Percentiles rank a stretch among this genome's conserved stretches.
These are phyloP conservation scores for Rubia tinctorum DNA, from an alignment of 305 asterid species.

Conservation along the genomic window DNA sequence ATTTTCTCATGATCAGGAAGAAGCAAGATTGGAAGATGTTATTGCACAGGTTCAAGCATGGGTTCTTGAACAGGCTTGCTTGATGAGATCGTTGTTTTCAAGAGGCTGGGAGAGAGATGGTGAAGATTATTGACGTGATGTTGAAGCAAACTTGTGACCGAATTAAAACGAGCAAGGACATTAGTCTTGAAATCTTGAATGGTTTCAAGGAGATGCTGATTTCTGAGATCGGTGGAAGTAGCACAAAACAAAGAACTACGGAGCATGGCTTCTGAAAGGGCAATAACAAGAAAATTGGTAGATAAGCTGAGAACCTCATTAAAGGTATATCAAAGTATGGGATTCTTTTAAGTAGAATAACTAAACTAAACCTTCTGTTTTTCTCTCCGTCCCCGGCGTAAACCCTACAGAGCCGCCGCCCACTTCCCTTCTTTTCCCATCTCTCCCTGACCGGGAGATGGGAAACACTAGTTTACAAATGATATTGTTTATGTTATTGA, in stretches of 20 bases:
- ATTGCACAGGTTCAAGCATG: slow-evolving; percentile 14
- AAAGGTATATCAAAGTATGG: slow-evolving; percentile 12
- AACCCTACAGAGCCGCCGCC: too few relatives aligned
- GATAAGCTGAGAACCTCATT: slow-evolving; percentile 7
- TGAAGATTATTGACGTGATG: slow-evolving; percentile 15
- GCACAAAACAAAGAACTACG: slow-evolving; percentile 8
- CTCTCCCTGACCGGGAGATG: too few relatives aligned
- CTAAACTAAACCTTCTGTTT: too few relatives aligned
- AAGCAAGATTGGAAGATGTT: neutral
- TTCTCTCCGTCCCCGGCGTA: too few relatives aligned
- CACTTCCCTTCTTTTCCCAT: too few relatives aligned
- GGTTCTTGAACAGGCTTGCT: slow-evolving; percentile 20
- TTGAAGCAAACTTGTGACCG: slow-evolving; percentile 12
- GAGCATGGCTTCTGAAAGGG: slow-evolving; percentile 28
- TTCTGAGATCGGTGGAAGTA: neutral
- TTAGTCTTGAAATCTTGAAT: neutral
- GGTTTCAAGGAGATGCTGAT: slow-evolving; percentile 12
- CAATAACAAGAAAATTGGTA: slow-evolving; percentile 14
- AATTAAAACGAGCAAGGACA: neutral
- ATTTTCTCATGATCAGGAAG: neutral
- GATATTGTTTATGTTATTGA: too few relatives aligned
- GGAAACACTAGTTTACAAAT: too few relatives aligned
- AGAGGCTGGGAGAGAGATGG: slow-evolving; percentile 12
- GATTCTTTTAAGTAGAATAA: neutral
- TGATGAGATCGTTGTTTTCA: slow-evolving; percentile 23